Evolutionary conservation across 305 asterid genomes (phyloP).

Genomic region (Salvia sclarea): DNA sequence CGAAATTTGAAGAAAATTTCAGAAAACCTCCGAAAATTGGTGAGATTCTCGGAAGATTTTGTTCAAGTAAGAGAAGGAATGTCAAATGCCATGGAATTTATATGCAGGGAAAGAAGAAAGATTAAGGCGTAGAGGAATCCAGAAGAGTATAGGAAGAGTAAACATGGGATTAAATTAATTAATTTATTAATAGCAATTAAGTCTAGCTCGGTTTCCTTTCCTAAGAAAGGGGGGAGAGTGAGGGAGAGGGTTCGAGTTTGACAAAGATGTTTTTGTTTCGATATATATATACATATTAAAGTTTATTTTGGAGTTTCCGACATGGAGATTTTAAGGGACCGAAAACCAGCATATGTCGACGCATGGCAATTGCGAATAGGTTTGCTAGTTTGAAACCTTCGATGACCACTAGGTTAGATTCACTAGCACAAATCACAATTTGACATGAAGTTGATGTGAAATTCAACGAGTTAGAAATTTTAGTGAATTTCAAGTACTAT

Average conservation of each 20-base stretch:
- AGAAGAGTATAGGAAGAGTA: constrained; percentile 34
- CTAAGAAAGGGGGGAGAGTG: constrained; percentile 15
- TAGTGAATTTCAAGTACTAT: no score
- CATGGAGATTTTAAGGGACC: constrained; percentile 39
- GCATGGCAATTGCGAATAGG: constrained; percentile 26
- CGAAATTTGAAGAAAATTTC: constrained; percentile 23
- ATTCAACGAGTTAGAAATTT: not conserved
- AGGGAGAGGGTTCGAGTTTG: constrained; percentile 32
- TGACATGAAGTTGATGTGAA: not conserved
- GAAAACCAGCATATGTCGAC: not conserved
- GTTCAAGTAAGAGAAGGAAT: constrained; percentile 23
- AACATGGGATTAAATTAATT: not conserved
- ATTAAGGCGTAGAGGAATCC: constrained; percentile 31
- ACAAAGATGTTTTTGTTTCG: constrained; percentile 20
- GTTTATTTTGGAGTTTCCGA: not conserved
- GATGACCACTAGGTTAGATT: not conserved
- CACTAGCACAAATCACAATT: not conserved
- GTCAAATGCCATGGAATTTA: not conserved
- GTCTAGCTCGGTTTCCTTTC: not conserved
- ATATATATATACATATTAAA: not conserved
- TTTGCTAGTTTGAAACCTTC: not conserved
- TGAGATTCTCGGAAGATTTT: constrained; percentile 12
- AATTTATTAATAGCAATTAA: not conserved
- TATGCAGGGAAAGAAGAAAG: not conserved
- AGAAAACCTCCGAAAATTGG: constrained; percentile 1